Base-by-base conservation (phyloP, 2,329 filamentous ascomycete species). In the Pyrenochaeta sp. region DNA sequence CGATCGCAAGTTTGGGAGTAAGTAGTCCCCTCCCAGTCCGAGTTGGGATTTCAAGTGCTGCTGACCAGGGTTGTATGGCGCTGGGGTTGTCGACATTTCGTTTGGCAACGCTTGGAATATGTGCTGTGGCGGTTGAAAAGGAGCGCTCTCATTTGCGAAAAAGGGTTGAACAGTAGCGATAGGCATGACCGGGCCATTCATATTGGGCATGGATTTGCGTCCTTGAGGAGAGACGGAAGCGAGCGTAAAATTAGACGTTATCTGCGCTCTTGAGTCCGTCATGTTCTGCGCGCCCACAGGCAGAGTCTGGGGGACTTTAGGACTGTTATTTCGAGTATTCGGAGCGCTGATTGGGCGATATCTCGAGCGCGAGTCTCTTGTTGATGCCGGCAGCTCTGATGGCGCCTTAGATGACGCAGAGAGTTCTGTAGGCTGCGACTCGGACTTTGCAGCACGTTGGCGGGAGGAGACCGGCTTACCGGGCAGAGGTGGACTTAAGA, bases 131-230 rank as follows among this genome's bases (percentile, higher is more conserved):
- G 46, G 19, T 32, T 32, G 53, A 5, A 34, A 28, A 1, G 9
- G 7, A 10, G 12, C 22, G n/a, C 28, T 34, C 2, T 8, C 19
- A 8, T 32, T 39, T 13, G 43, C 15, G 19, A 30, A 12, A 10
- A 39, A 25, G 2, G 40, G 44, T 19, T 65, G 50, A 8, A 36
- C 36, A 27, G 56, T 56, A 5, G 46, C 51, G 32, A 52, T 54
- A 1, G 56, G 37, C 15, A 53, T 34, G 12, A 54, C 46, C 34
- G 32, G 3, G 22, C 10, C 32, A 9, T 50, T 48, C 39, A 67
- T 12, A 25, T 62, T 53, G n/a, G 65, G 64, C 53, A 68, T 66
- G 3, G 65, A 47, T 6, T 5, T 47, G 53, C 30, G 61, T 62
- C 15, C 55, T 50, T 19, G 59, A 40, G 27, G 42, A 52, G 27